Conservation (phyloP, 495 filamentous ascomycete species). For the Glutinoglossum americanum region DNA sequence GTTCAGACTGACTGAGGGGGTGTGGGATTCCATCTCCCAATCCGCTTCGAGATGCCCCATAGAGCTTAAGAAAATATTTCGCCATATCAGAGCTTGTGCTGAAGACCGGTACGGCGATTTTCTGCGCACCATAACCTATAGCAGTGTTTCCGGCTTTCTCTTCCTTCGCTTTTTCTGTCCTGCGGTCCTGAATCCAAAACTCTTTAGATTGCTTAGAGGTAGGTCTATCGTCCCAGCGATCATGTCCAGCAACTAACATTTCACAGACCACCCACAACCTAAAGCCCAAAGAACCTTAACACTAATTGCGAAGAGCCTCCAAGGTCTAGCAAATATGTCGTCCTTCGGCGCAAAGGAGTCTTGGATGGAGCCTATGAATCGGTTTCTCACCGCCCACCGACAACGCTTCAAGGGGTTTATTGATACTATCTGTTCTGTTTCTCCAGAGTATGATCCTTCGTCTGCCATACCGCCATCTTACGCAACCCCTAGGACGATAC, state of each 20-base stretch:
- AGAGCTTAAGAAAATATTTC: conserved; percentile 70
- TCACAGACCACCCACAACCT: conserved; percentile 60
- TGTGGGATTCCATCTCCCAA: conserved; percentile 65
- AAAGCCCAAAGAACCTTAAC: conserved; percentile 81
- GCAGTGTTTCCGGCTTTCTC: conserved; percentile 87
- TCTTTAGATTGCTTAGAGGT: conserved; percentile 82
- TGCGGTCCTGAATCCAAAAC: conserved; percentile 84
- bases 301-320: conserved; percentile 86
- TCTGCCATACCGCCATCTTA: conserved; percentile 63
- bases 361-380: conserved; percentile 99
- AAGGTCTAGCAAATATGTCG: conserved; percentile 82
- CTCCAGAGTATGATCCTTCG: conserved; percentile 34
- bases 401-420: conserved; percentile 73
- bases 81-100: conserved; percentile 81
- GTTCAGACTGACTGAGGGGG: conserved; percentile 48
- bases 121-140: conserved; percentile 78
- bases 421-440: conserved; percentile 65
- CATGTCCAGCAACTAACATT: conserved; percentile 4
- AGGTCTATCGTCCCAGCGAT: conserved; percentile 8
- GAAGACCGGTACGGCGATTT: conserved; percentile 97
- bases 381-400: conserved; percentile 38
- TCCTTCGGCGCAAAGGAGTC: conserved; percentile 87
- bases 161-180: conserved; percentile 95
- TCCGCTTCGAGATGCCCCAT: conserved; percentile 56
- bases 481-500: conserved; percentile 78